Conservation (phyloP, 2,329 filamentous ascomycete genomes). For the Ceratocystis ficicola region DNA sequence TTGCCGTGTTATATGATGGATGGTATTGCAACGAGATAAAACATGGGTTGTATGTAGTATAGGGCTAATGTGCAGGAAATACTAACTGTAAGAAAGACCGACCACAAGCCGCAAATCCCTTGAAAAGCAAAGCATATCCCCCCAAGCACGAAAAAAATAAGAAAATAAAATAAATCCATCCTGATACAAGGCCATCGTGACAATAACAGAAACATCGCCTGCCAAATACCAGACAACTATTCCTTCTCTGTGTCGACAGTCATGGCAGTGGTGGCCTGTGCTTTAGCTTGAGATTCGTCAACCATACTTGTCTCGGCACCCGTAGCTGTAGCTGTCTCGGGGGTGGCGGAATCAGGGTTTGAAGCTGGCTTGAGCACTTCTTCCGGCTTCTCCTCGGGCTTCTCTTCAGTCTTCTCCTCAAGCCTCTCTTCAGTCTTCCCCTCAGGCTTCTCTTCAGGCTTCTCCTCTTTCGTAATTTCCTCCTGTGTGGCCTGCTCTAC, state of each 20-base stretch:
- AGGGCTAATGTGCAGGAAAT: background rate
- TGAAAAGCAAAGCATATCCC: background rate
- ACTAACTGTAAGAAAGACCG: background rate
- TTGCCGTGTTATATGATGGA: background rate
- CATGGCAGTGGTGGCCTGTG: background rate
- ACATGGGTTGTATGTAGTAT: constrained; percentile 3
- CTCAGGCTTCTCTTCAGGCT: constrained; percentile 14
- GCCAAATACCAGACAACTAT: background rate
- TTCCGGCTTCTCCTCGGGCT: constrained; percentile 24
- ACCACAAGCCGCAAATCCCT: background rate
- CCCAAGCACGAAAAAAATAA: background rate
- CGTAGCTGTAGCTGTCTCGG: too few species aligned
- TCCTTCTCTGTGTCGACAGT: constrained; percentile 16
- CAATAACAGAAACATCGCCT: background rate
- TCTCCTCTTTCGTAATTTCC: constrained; percentile 16
- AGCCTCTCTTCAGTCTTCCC: constrained; percentile 9
- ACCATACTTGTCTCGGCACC: too few species aligned
- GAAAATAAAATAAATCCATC: constrained; percentile 3
- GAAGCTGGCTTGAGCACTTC: constrained; percentile 1
- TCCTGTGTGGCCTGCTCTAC: too few species aligned
- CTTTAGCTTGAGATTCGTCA: too few species aligned
- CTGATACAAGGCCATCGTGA: background rate
- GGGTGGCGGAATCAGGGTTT: constrained; percentile 17
- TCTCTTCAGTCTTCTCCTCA: constrained; percentile 2
- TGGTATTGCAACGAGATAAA: background rate